Percentiles rank a stretch among this genome's conserved stretches.
These are phyloP conservation scores for Suhomyces emberorum DNA, from an alignment of 805 yeast species.

Conservation along the genomic window DNA sequence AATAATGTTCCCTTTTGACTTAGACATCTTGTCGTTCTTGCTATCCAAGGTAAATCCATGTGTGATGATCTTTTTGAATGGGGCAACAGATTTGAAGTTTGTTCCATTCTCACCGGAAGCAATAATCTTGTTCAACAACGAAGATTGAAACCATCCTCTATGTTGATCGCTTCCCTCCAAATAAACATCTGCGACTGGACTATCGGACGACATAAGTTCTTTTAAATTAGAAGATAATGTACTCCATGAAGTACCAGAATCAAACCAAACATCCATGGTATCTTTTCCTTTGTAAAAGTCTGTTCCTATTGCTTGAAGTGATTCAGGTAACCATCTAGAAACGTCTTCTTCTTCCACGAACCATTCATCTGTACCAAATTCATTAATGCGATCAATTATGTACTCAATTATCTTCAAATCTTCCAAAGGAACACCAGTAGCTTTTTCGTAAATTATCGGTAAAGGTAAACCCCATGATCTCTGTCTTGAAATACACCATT, in stretches of 20 bases:
- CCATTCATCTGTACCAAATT: constrained; percentile 77
- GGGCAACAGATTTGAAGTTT: constrained; percentile 39
- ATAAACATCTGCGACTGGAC: constrained; percentile 68
- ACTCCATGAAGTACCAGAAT: constrained; percentile 92
- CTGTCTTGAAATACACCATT: constrained; percentile 98
- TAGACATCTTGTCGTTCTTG: constrained; percentile 87
- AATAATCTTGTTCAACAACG: constrained; percentile 72
- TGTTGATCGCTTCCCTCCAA: constrained; percentile 98
- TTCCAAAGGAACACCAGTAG: constrained; percentile 63
- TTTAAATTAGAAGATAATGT: constrained; percentile 45
- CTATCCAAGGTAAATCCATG: constrained; percentile 93
- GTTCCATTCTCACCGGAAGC: constrained; percentile 43
- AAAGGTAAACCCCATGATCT: constrained; percentile 98
- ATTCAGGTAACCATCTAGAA: constrained; percentile 70
- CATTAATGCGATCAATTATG: constrained; percentile 54
- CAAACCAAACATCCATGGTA: constrained; percentile 99
- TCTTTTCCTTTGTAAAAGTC: constrained; percentile 68
- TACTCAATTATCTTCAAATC: constrained; percentile 53
- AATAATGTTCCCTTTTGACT: constrained; percentile 81
- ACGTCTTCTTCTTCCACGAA: constrained; percentile 54
- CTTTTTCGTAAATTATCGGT: constrained; percentile 65
- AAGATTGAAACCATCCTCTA: constrained; percentile 98
- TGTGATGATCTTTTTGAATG: constrained; percentile 74
- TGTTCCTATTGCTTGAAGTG: constrained; percentile 37
- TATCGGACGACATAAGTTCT: constrained; percentile 21